Conservation (phyloP, 305 asterid species). For the Fraxinus latifolia region DNA sequence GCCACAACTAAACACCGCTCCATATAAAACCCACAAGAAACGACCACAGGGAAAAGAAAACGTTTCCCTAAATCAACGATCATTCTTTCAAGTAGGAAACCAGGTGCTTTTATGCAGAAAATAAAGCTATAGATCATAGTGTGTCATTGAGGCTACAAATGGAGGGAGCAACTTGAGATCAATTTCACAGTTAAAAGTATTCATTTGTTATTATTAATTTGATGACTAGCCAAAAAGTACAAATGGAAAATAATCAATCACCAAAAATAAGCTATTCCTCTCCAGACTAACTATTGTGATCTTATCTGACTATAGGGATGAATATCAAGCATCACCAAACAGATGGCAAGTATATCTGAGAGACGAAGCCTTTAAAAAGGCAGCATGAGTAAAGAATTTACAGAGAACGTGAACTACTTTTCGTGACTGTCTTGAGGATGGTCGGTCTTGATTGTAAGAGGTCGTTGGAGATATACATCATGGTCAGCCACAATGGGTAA, state of each 20-base stretch:
- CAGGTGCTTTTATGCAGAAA: background rate
- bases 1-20: background rate
- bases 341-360: background rate
- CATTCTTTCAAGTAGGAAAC: background rate
- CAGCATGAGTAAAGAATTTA: constrained; percentile 31
- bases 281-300: background rate
- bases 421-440: constrained; percentile 39
- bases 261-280: background rate
- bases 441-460: constrained; percentile 53
- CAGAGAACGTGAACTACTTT: constrained; percentile 23
- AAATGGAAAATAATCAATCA: background rate
- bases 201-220: background rate
- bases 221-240: background rate
- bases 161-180: background rate
- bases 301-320: background rate
- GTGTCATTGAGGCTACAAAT: background rate
- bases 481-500: constrained; percentile 37
- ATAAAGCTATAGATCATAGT: background rate
- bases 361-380: constrained; percentile 12
- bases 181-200: background rate
- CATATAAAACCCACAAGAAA: background rate
- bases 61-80: background rate
- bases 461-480: constrained; percentile 43
- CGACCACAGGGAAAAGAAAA: background rate
- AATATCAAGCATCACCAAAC: background rate